Conservation (phyloP, 2,329 filamentous ascomycete species). For the Diaporthe vaccinii region DNA sequence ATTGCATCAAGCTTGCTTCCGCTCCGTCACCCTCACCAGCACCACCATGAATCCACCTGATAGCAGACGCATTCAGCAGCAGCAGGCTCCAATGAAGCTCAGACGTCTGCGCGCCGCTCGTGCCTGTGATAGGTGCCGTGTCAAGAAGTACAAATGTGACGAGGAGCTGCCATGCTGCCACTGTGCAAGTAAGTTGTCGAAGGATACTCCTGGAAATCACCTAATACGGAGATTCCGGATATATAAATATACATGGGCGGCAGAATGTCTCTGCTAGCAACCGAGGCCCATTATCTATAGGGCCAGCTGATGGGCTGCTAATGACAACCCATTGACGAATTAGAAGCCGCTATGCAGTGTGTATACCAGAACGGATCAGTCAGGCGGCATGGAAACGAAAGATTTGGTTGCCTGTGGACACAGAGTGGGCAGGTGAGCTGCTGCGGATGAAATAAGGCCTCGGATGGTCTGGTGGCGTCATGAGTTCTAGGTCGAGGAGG, state of each 20-base stretch:
- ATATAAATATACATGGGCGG: too few species aligned
- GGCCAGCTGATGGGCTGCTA: background rate
- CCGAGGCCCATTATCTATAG: background rate
- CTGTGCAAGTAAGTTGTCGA: background rate
- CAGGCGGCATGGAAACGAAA: background rate
- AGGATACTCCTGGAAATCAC: background rate
- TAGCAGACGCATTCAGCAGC: background rate
- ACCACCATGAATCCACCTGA: background rate
- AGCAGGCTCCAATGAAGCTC: background rate
- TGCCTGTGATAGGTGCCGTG: background rate
- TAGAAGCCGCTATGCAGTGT: background rate
- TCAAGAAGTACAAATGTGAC: conserved; percentile 6
- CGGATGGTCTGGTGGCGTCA: background rate
- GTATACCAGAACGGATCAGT: background rate
- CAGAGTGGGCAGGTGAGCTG: background rate
- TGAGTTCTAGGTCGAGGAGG: background rate
- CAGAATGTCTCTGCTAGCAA: background rate
- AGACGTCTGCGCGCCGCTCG: background rate
- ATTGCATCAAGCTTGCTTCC: background rate
- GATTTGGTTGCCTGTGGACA: background rate
- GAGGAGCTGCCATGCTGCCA: conserved; percentile 11
- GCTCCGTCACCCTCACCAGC: background rate
- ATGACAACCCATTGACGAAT: background rate
- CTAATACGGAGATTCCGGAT: background rate
- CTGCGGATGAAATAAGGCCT: background rate